Evolutionary conservation across 441 rosid species (phyloP), one percentile per base, ranked within the genome.

Genomic region (Euphorbia corollata): DNA sequence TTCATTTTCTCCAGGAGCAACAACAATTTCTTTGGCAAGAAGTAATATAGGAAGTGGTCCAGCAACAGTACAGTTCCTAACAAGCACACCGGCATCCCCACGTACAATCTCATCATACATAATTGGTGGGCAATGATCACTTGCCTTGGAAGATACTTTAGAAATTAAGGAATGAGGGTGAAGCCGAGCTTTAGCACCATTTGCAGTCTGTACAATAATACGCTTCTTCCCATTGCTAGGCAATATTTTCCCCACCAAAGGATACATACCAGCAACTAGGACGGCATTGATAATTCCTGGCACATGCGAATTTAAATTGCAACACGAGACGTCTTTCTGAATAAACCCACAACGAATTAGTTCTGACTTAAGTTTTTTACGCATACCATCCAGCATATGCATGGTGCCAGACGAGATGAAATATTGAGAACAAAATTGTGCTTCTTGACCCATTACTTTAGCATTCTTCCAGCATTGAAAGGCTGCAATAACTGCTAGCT

Each of bases 381-480:
- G 90, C 99, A 92, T 92, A 64, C 90, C 87, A 69, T 71, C 65
- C 74, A 95, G 71, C 98, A 92, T 89, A 59, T 72, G 68, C 97
- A 95, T 92, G 70, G 86, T 84, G 76, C 83, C 59, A 11, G 86
- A 76, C 39, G 98, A 90, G 68, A 92, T 76, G 57, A 88, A 92
- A 75, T 87, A 92, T 61, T 82, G 82, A 64, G 96, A 83, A 82
- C 98, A 92, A 79, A 95, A 87, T 51, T 71, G 67, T 16, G 82
- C 75, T 59, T 85, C 80, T 68, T 74, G 83, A 68, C 87, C 86
- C 67, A 81, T 83, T 64, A 65, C 77, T 73, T 87, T 95, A 43
- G 97, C 93, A 63, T 70, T 82, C 81, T 74, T 90, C 99, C 98
- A 95, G 82, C 90, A 85, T 59, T 95, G 90, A 74, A 84, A 95